Base-by-base conservation (phyloP, 2,329 filamentous ascomycete species). In the Colletotrichum sp. region DNA sequence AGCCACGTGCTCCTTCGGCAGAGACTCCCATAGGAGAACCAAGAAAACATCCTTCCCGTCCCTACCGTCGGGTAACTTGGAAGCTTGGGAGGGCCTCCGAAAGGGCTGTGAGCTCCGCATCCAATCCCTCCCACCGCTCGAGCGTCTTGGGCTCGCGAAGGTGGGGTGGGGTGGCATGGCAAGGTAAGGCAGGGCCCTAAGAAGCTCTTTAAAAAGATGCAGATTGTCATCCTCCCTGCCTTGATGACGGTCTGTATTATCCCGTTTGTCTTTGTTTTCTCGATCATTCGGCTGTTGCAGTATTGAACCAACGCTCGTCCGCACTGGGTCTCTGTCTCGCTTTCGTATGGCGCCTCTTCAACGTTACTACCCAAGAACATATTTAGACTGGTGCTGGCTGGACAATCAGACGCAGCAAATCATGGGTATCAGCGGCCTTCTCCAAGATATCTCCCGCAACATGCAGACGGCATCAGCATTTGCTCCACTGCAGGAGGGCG, bases 1-100 rank as follows among this genome's bases (percentile, higher is more conserved):
- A 62, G 32, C 70, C 65, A 74, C 74, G 65, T 70, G 59, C 71
- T 59, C 48, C 71, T 66, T 74, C 71, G 65, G 65, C 43, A 74
- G 43, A 36, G 21, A 24, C n/a, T 62, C 59, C 71, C 36, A 64
- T 74, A 38, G 58, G 65, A 21, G 24, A 59, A 63, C 63, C 61
- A 59, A 66, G n/a, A 65, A 56, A 66, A 52, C 26, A 16, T 21
- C 48, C 21, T 52, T 48, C 38, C 18, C 21, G 34, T 66, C 24
- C 72, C 59, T 70, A 48, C 38, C 30, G 59, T 64, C 10, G 52
- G 21, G n/a, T 36, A 28, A 21, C 18, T 58, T 28, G 24, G 32
- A 13, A 26, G 26, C 24, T 65, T 67, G 56, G 69, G 63, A 58
- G 62, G 14, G 30, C n/a, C n/a, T 32, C 28, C 38, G 26, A 56